These are phyloP conservation scores for Turnera subulata DNA, from an alignment of 345 rosid species.

Conservation along the genomic window DNA sequence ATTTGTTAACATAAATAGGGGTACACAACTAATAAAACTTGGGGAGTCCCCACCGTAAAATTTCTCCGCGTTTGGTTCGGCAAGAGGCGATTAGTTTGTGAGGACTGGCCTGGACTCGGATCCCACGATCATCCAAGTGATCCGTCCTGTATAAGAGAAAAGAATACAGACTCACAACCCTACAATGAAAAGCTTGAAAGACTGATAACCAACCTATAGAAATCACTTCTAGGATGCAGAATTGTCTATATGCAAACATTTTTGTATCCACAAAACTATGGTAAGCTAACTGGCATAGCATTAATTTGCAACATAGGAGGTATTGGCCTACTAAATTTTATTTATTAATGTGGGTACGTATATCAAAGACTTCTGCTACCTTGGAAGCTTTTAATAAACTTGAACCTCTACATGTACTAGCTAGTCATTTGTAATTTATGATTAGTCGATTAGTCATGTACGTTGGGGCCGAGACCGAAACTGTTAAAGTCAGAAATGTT, in stretches of 20 bases:
- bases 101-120: too few relatives aligned
- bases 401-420: too few relatives aligned
- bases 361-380: not conserved
- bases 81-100: too few relatives aligned
- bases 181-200: conserved; percentile 44
- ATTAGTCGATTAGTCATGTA: too few relatives aligned
- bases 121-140: conserved; percentile 2
- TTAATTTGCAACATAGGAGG: not conserved
- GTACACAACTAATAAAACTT: too few relatives aligned
- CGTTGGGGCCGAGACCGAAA: too few relatives aligned
- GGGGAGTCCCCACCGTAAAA: conserved; percentile 41
- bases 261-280: conserved; percentile 47
- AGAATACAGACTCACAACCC: conserved; percentile 41
- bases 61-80: too few relatives aligned
- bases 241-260: conserved; percentile 39
- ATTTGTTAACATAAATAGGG: too few relatives aligned
- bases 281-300: conserved; percentile 16
- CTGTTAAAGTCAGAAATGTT: too few relatives aligned
- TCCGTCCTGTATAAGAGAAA: conserved; percentile 38
- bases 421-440: too few relatives aligned
- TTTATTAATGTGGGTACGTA: not conserved
- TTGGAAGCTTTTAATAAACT: too few relatives aligned
- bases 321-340: not conserved
- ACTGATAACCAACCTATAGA: conserved; percentile 29
- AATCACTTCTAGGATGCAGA: conserved; percentile 37